phyloP scores from a whole-genome alignment of 2,329 filamentous ascomycete species.

The Colletotrichum phormii region DNA sequence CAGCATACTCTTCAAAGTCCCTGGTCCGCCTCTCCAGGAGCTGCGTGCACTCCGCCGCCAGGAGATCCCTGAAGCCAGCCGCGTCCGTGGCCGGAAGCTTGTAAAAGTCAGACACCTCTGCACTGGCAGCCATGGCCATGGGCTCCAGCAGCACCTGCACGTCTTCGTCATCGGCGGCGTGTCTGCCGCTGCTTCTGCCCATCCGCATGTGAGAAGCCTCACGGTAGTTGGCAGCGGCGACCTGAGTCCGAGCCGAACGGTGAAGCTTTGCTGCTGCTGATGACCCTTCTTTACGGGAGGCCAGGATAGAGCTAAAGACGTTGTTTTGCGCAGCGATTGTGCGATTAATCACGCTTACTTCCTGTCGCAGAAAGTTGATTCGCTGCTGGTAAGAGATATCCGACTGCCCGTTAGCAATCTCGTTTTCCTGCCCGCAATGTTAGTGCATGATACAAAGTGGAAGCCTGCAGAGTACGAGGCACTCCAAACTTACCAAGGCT shows the following conservation, averaged over 20 bases:
- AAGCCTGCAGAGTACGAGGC: neutral
- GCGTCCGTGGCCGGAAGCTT: conserved; percentile 33
- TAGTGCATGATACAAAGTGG: conserved; percentile 25
- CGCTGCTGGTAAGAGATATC: conserved; percentile 55
- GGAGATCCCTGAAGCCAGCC: conserved; percentile 42
- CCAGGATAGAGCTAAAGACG: conserved; percentile 44
- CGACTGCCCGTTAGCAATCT: conserved; percentile 53
- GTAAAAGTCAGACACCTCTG: conserved; percentile 36
- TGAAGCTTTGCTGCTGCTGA: conserved; percentile 27
- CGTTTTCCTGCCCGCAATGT: conserved; percentile 48
- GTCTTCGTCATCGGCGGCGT: conserved; percentile 23
- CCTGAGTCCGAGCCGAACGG: conserved; percentile 37
- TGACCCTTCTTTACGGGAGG: conserved; percentile 1
- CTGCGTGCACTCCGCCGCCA: conserved; percentile 52
- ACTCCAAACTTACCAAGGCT: conserved; percentile 48
- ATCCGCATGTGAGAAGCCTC: conserved; percentile 24
- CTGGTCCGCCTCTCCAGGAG: conserved; percentile 49
- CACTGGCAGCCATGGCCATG: neutral
- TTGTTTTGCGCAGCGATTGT: conserved; percentile 48
- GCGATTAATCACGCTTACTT: conserved; percentile 51
- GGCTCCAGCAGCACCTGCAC: conserved; percentile 13
- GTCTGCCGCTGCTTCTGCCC: conserved; percentile 12
- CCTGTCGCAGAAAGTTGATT: conserved; percentile 54
- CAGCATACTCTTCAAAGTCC: conserved; percentile 45
- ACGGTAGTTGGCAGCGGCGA: conserved; percentile 15